Base-by-base conservation (phyloP, 495 filamentous ascomycete genomes). In the Chaetomidium leptoderma region DNA sequence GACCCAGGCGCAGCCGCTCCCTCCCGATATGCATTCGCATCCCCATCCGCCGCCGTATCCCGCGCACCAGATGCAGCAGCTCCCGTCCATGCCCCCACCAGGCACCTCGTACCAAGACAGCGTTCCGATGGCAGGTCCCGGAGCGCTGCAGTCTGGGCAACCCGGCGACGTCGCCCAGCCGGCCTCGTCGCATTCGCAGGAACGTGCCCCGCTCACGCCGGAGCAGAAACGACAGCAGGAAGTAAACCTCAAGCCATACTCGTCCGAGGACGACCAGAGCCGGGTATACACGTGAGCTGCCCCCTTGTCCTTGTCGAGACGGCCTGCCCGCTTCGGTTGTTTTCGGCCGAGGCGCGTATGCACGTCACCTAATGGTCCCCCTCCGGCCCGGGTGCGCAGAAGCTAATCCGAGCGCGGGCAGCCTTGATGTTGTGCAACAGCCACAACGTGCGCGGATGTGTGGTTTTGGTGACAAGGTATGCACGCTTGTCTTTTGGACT, bases 401-500 rank as follows among this genome's bases (percentile, higher is more conserved):
- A 16, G 54, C 60, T 66, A 63, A 66, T 51, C 32, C 57, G 42
- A 60, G 9, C 46, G 17, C 39, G 52, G 55, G 74, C 78, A 88
- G 86, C 47, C 79, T 98, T 53, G 78, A 85, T 60, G 89, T 97
- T 53, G 86, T 89, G 53, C 93, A 98, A 73, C 93, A 98, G 68
- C 93, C 93, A 48, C 79, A 90, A 60, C 87, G 93, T 53, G 93
- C 93, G 61, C 88, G 93, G 48, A 98, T 98, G 93, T 98, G 93
- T 77, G 93, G 93, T 2, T 98, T 97, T 77, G 93, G 93, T 53
- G 93, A 98, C 72, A 98, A 98, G 82, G 91, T 95, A 66, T n/a
- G n/a, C n/a, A n/a, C 42, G 60, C 58, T 53, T 64, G 59, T 17
- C 43, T 32, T 37, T 29, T 37, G 24, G 30, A 35, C 24, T 42